These are phyloP conservation scores for Tylopilus sp. DNA, from an alignment of 1,284 basidiomycete genomes.

Conservation along the genomic window DNA sequence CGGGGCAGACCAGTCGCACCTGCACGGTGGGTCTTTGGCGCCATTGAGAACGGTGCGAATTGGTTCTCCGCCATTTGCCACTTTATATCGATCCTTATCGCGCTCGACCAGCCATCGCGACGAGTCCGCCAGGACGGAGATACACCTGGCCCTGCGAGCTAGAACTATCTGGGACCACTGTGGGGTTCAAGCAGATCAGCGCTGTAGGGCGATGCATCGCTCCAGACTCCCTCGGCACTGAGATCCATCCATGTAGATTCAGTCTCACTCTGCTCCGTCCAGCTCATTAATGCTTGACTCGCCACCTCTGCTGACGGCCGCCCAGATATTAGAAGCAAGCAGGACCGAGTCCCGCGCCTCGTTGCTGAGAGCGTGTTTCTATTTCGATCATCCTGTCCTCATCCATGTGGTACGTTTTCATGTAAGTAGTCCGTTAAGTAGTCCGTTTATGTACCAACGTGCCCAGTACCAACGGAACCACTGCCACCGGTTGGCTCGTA, in stretches of 20 bases:
- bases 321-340: background rate
- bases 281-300: background rate
- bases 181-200: slow-evolving; percentile 11
- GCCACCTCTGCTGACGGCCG: background rate
- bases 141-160: slow-evolving; percentile 1
- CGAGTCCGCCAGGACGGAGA: background rate
- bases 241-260: background rate
- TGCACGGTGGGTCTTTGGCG: slow-evolving; percentile 45
- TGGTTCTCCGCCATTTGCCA: slow-evolving; percentile 31
- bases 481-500: background rate
- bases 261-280: too few relatives aligned
- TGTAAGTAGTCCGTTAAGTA: too few relatives aligned
- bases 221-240: background rate
- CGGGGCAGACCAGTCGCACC: slow-evolving; percentile 43
- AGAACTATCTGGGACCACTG: background rate
- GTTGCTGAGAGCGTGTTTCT: slow-evolving; percentile 2
- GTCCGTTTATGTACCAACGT: background rate
- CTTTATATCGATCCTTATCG: slow-evolving; percentile 27
- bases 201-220: slow-evolving; percentile 4
- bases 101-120: slow-evolving; percentile 5
- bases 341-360: background rate
- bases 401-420: background rate
- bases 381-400: background rate
- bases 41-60: slow-evolving; percentile 38
- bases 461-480: background rate